A percentile compares a stretch with the other conserved stretches of the same genome.
These are phyloP conservation scores for Alternaria incomplexa DNA, from an alignment of 2,329 filamentous ascomycete genomes.

Conservation along the genomic window DNA sequence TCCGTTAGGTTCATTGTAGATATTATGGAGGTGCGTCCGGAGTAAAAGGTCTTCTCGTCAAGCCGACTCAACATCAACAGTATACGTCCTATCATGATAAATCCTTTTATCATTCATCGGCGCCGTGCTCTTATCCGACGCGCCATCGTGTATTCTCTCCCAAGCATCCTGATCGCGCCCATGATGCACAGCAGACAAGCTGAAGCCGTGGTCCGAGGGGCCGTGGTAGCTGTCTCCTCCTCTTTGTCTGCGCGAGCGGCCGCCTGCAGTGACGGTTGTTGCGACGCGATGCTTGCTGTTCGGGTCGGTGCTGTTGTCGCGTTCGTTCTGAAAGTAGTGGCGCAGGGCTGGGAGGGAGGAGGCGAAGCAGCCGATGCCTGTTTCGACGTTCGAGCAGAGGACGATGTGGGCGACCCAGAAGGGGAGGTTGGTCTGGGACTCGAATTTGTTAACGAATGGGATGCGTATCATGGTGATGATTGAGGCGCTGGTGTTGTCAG, in stretches of 20 bases:
- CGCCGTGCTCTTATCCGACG: constrained; percentile 19
- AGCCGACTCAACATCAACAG: constrained; percentile 17
- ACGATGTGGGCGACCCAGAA: constrained; percentile 33
- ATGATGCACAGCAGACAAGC: constrained; percentile 17
- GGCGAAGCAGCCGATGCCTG: constrained; percentile 29
- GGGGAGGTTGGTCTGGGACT: constrained; percentile 17
- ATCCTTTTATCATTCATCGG: constrained; percentile 17
- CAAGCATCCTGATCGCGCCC: constrained; percentile 20
- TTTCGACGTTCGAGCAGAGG: constrained; percentile 33
- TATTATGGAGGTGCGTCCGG: no score
- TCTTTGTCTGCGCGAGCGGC: not conserved
- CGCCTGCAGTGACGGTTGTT: not conserved
- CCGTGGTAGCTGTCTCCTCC: constrained; percentile 8
- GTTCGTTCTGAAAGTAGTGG: constrained; percentile 17
- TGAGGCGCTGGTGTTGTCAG: constrained; percentile 6
- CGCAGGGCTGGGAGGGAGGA: constrained; percentile 26
- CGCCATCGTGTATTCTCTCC: constrained; percentile 24
- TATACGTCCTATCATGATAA: constrained; percentile 19
- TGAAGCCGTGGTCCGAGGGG: constrained; percentile 21
- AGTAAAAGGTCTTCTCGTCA: no score
- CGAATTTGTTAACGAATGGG: constrained; percentile 31
- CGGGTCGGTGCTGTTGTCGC: constrained; percentile 17
- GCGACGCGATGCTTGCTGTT: not conserved
- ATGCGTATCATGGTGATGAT: constrained; percentile 28
- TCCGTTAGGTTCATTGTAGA: not conserved